A percentile compares a stretch with the other conserved stretches of the same genome.
Evolutionary conservation across 805 yeast genomes (phyloP).

Genomic region (Zygoascus ofunaensis): DNA sequence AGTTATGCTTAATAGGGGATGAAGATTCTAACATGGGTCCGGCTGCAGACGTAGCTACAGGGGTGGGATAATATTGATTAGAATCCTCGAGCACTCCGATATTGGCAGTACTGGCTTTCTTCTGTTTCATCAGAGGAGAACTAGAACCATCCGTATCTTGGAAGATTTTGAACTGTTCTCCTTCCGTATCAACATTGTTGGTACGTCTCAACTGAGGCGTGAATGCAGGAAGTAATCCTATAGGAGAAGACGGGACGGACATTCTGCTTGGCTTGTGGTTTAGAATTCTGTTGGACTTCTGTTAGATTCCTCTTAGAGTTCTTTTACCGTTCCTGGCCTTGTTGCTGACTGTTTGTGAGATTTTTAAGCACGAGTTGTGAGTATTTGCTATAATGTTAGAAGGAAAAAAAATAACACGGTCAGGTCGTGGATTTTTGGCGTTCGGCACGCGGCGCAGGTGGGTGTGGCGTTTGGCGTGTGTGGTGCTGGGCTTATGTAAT

Average conservation of each 20-base stretch:
- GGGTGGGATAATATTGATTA: conserved; percentile 22
- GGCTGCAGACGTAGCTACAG: conserved; percentile 20
- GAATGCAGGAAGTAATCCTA: conserved; percentile 14
- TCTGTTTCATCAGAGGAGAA: conserved; percentile 14
- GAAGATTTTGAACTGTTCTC: conserved; percentile 8
- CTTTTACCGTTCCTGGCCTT: too few species aligned
- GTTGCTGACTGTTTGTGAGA: too few species aligned
- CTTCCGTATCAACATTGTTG: not conserved
- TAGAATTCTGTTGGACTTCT: too few species aligned
- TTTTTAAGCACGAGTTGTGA: too few species aligned
- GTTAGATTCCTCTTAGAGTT: too few species aligned
- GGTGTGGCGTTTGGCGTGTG: too few species aligned
- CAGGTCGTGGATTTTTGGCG: too few species aligned
- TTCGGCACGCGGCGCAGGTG: too few species aligned
- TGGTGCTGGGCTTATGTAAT: too few species aligned
- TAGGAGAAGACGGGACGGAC: not conserved
- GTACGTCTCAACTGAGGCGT: conserved; percentile 8
- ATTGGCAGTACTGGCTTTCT: conserved; percentile 9
- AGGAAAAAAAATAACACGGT: too few species aligned
- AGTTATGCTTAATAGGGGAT: conserved; percentile 10
- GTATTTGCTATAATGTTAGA: too few species aligned
- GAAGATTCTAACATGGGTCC: conserved; percentile 8
- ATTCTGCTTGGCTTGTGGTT: too few species aligned
- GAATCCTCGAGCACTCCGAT: conserved; percentile 1
- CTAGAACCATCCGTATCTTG: conserved; percentile 5